Conservation (phyloP, 345 rosid species). For the Citrus mangshanensis region DNA sequence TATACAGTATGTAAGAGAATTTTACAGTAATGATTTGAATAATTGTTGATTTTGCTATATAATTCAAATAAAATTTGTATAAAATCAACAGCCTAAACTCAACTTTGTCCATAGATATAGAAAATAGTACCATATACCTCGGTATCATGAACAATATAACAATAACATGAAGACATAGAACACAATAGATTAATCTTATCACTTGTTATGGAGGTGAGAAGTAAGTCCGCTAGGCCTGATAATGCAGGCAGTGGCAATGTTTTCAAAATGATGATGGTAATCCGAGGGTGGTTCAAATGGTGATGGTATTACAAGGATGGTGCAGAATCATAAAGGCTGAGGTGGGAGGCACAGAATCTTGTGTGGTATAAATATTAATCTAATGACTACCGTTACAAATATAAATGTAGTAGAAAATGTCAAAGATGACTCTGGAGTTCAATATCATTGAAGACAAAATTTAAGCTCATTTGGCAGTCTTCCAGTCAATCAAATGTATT, state of each 20-base stretch:
- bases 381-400: neutral
- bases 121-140: neutral
- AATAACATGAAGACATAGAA: neutral
- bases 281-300: neutral
- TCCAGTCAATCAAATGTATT: neutral
- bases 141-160: neutral
- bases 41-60: neutral
- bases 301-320: neutral
- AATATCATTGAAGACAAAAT: neutral
- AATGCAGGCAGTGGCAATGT: neutral
- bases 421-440: neutral
- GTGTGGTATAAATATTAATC: neutral
- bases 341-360: neutral
- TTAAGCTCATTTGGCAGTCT: neutral
- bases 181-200: neutral
- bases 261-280: neutral
- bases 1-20: neutral
- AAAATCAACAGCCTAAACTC: neutral
- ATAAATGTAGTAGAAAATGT: neutral
- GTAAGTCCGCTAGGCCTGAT: neutral
- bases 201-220: neutral
- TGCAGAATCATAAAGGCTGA: neutral
- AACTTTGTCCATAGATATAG: neutral
- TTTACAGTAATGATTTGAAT: neutral
- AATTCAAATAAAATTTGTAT: neutral